A percentile compares a stretch with the other conserved stretches of the same genome.
Conservation (phyloP, 202 grass and related monocot genomes). For the Musa balbisiana region DNA sequence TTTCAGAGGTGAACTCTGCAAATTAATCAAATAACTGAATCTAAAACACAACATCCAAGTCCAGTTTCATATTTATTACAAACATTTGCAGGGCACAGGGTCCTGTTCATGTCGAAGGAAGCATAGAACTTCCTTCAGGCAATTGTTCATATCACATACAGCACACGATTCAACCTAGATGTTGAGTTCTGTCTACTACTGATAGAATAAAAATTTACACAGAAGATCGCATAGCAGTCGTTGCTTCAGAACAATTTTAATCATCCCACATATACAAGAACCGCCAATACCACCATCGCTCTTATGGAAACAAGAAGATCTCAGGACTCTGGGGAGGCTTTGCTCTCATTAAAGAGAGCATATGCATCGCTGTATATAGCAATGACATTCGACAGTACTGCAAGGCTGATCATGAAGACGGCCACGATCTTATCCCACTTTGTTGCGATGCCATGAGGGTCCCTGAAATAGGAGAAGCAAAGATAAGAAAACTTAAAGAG, state of each 20-base stretch:
- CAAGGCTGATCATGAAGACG: conserved; percentile 73
- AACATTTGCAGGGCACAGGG: neutral
- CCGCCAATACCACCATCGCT: neutral
- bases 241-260: neutral
- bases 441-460: conserved; percentile 53
- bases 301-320: neutral
- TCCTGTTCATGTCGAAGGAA: neutral
- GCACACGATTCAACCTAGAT: neutral
- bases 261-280: neutral
- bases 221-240: neutral
- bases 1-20: too few species aligned
- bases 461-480: conserved; percentile 32
- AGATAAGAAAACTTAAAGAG: conserved; percentile 7
- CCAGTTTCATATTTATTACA: neutral
- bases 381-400: conserved; percentile 66
- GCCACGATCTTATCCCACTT: conserved; percentile 66
- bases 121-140: neutral
- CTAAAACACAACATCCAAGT: neutral
- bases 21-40: neutral
- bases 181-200: neutral
- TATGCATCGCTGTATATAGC: conserved; percentile 90
- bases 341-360: conserved; percentile 52
- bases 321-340: conserved; percentile 21
- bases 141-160: neutral
- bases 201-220: neutral